Base-by-base conservation (phyloP, 139 green algal species). In the Micractinium sp. region DNA sequence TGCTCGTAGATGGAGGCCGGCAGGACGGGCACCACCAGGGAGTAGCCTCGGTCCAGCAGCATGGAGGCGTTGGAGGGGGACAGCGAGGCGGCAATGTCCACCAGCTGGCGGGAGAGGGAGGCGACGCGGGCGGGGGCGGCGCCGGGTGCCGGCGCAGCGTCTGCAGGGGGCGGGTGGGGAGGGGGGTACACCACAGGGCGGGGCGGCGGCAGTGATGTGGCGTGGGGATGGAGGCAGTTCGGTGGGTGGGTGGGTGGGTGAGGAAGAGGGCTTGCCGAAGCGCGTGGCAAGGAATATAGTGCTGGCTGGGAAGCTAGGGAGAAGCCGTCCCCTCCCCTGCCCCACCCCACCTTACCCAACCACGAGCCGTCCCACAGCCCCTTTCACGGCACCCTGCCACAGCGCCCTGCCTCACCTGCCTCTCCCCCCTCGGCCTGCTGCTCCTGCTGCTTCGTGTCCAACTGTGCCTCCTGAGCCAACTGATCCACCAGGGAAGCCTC, bases 1-100 rank as follows among this genome's bases (percentile, higher is more conserved):
- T 87, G 83, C 39, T 87, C 83, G 16, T 66, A 87, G 36, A 87
- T 63, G 83, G 13, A 33, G 29, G 13, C 12, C 2, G 83, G 83
- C 38, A 80, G 5, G 14, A 87, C 83, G 0, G 83, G 83, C 83
- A 87, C 66, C 83, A 66, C 83, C 83, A 87, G 56, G 83, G 27
- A 47, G 67, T 76, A 67, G 7, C 82, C 82, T 12, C 35, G 60
- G 33, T 86, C 82, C 82, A 86, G 82, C 82, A 86, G 60, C 82
- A 86, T 85, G 53, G 53, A 53, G 25, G 82, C 82, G 35, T 76
- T 77, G 19, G 35, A 33, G 7, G 82, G 82, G 31, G 60, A 86
- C 35, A 80, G 83, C 66, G 36, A 38, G 36, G 83, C 25, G 3
- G 66, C 66, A 27, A 79, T 61, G 33, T 66, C 36, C 67, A 81